Conservation (phyloP, 2,329 filamentous ascomycete genomes). For the Helicocarpus griseus region DNA sequence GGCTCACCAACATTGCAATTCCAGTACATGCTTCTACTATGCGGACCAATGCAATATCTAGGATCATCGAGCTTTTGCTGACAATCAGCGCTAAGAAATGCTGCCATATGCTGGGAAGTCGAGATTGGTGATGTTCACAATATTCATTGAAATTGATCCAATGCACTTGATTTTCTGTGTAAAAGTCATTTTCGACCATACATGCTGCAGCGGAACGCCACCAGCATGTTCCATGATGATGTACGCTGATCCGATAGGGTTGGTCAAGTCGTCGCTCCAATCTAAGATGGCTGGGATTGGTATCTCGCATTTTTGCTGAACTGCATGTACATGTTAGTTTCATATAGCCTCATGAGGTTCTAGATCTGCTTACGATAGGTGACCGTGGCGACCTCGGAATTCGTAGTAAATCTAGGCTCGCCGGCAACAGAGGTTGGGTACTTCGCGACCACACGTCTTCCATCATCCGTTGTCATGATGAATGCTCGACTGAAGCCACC, state of each 20-base stretch:
- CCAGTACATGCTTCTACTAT: conserved; percentile 14
- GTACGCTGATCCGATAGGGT: conserved; percentile 28
- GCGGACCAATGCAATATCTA: conserved; percentile 12
- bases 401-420: conserved; percentile 20
- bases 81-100: conserved; percentile 10
- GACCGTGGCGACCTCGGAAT: conserved; percentile 33
- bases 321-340: conserved; percentile 16
- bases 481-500: conserved; percentile 38
- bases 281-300: conserved; percentile 35
- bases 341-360: conserved; percentile 6
- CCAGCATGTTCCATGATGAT: conserved; percentile 32
- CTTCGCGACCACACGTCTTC: conserved; percentile 29
- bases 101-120: conserved; percentile 27
- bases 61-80: conserved; percentile 9
- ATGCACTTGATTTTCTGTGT: conserved; percentile 16
- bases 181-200: conserved; percentile 24
- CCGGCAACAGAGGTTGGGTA: conserved; percentile 33
- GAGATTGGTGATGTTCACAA: conserved; percentile 15
- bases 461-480: conserved; percentile 33
- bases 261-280: conserved; percentile 30
- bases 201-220: conserved; percentile 24
- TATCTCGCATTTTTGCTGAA: conserved; percentile 28
- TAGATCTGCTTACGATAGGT: conserved; percentile 30
- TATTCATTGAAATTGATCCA: conserved; percentile 8
- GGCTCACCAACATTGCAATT: conserved; percentile 17